Conservation (phyloP, 306 rosid genomes). For the Pueraria montana region DNA sequence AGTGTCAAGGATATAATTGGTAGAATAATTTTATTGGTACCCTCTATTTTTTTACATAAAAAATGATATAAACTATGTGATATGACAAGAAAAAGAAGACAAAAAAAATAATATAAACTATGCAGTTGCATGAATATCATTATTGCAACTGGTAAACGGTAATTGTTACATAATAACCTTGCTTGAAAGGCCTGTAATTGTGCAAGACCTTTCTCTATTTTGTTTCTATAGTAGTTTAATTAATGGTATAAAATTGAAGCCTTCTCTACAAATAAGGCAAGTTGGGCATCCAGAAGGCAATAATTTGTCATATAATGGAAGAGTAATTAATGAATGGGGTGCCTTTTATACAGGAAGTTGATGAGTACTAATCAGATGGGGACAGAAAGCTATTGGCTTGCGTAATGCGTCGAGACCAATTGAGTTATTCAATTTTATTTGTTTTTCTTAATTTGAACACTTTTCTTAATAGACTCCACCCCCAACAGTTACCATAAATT, state of each 20-base stretch:
- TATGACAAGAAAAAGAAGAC: not conserved
- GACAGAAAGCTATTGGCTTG: not conserved
- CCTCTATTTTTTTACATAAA: not conserved
- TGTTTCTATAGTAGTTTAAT: not conserved
- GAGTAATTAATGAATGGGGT: conserved; percentile 27
- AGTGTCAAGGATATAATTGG: not conserved
- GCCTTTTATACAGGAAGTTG: conserved; percentile 36
- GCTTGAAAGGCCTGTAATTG: not conserved
- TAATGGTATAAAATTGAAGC: not conserved
- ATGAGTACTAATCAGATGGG: conserved; percentile 42
- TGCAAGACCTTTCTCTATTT: not conserved
- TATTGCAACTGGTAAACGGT: not conserved
- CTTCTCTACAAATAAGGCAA: conserved; percentile 1
- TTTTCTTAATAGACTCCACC: conserved; percentile 6
- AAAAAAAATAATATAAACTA: not conserved
- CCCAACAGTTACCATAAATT: not conserved
- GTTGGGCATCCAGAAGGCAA: conserved; percentile 10
- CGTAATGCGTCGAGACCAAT: not conserved
- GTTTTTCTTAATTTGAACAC: conserved; percentile 6
- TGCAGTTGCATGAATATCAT: not conserved
- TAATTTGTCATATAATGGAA: conserved; percentile 32
- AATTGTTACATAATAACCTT: not conserved
- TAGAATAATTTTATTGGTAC: not conserved
- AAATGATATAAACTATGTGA: not conserved
- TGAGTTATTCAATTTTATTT: not conserved